A percentile compares a stretch with the other conserved stretches of the same genome.
These are phyloP conservation scores for Zygosaccharomyces sapae DNA, from an alignment of 1,139 yeast species.

Conservation along the genomic window DNA sequence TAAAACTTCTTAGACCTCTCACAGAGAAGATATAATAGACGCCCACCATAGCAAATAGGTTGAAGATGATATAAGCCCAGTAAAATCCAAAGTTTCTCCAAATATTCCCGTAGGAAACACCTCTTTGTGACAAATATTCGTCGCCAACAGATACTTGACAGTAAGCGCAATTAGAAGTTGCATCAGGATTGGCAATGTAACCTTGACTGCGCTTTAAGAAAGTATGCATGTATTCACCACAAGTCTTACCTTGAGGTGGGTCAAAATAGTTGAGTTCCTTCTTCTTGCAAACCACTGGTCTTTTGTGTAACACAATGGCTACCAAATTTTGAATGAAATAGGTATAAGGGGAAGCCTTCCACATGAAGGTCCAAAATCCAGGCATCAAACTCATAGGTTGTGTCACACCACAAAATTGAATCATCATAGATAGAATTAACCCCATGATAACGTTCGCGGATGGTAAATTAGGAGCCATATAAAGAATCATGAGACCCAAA, in stretches of 20 bases:
- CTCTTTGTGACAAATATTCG: slow-evolving; percentile 46
- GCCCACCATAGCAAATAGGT: slow-evolving; percentile 44
- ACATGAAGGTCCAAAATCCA: slow-evolving; percentile 74
- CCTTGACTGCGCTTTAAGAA: slow-evolving; percentile 42
- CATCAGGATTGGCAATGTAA: slow-evolving; percentile 50
- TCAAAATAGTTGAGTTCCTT: slow-evolving; percentile 50
- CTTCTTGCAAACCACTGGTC: slow-evolving; percentile 50
- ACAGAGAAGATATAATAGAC: slow-evolving; percentile 42
- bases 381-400: slow-evolving; percentile 57
- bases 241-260: slow-evolving; percentile 59
- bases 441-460: slow-evolving; percentile 57
- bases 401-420: slow-evolving; percentile 60
- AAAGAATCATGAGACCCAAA: slow-evolving; percentile 51
- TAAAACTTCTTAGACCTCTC: slow-evolving; percentile 10
- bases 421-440: slow-evolving; percentile 49
- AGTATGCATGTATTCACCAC: slow-evolving; percentile 48
- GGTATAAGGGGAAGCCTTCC: slow-evolving; percentile 65
- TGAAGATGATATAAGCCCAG: slow-evolving; percentile 54
- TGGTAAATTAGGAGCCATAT: slow-evolving; percentile 58
- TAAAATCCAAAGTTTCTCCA: slow-evolving; percentile 69
- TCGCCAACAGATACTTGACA: slow-evolving; percentile 55
- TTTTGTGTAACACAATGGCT: slow-evolving; percentile 49
- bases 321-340: slow-evolving; percentile 60
- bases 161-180: slow-evolving; percentile 53
- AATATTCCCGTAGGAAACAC: slow-evolving; percentile 44